These are phyloP conservation scores for Mrakia hoshinonis DNA, from an alignment of 768 basidiomycete species.

Conservation along the genomic window DNA sequence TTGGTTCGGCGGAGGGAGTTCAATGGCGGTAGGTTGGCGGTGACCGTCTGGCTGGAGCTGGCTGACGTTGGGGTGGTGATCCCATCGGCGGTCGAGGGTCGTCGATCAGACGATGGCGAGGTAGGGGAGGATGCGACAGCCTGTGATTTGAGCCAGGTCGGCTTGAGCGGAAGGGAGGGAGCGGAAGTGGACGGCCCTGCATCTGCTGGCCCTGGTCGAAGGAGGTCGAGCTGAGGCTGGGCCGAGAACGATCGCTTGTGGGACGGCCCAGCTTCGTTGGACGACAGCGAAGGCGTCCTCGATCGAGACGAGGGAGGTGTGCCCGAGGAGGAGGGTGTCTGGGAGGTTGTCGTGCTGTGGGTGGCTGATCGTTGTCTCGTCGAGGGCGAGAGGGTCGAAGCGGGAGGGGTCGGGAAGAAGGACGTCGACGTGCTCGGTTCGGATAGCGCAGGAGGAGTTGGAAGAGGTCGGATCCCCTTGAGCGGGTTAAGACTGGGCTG, in stretches of 20 bases:
- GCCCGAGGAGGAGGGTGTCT: neutral
- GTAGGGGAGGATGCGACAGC: neutral
- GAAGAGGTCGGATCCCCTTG: neutral
- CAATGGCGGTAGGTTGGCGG: neutral
- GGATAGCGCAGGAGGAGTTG: neutral
- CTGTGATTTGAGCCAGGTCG: neutral
- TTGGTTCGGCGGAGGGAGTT: neutral
- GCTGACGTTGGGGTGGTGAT: neutral
- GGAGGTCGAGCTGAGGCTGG: neutral
- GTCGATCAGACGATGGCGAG: neutral
- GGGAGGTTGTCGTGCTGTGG: neutral
- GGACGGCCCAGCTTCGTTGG: neutral
- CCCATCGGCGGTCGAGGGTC: neutral
- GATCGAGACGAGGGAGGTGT: neutral
- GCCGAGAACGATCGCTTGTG: constrained; percentile 4
- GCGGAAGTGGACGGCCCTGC: neutral
- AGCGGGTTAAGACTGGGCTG: no score
- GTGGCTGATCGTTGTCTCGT: neutral
- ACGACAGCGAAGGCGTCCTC: neutral
- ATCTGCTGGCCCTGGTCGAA: neutral
- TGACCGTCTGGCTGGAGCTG: neutral
- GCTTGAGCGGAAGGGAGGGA: constrained; percentile 15
- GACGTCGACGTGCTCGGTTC: neutral
- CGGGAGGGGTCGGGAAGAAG: neutral
- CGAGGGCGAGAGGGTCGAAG: neutral